phyloP scores from a whole-genome alignment of 495 filamentous ascomycete genomes.

The Tetracladium setigerum region DNA sequence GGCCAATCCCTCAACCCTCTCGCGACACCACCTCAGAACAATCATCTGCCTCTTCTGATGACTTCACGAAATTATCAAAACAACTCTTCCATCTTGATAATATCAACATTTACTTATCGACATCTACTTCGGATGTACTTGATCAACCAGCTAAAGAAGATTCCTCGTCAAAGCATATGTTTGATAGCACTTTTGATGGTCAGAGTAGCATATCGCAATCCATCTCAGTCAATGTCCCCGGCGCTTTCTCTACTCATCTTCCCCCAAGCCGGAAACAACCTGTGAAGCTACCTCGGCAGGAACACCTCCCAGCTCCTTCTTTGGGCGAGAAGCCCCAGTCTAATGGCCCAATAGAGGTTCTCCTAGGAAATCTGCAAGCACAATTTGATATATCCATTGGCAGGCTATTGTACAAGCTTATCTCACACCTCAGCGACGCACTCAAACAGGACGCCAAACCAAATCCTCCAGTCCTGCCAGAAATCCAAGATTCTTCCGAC shows the following conservation, averaged over 20 bases:
- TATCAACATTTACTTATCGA: conserved; percentile 25
- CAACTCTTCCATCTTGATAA: conserved; percentile 26
- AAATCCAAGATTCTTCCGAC: conserved; percentile 14
- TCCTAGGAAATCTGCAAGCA: conserved; percentile 45
- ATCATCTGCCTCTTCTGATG: conserved; percentile 15
- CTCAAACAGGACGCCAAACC: neutral
- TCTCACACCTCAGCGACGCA: conserved; percentile 29
- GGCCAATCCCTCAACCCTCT: conserved; percentile 16
- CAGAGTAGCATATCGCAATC: conserved; percentile 24
- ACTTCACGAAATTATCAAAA: conserved; percentile 21
- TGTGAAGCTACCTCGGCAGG: neutral
- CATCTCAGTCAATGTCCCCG: conserved; percentile 41
- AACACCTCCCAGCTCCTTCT: neutral
- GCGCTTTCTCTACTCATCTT: conserved; percentile 42
- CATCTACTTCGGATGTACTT: neutral
- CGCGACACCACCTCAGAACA: conserved; percentile 19
- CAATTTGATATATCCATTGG: conserved; percentile 64
- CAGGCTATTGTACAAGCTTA: conserved; percentile 55
- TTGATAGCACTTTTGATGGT: conserved; percentile 18
- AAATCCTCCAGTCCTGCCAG: conserved; percentile 4
- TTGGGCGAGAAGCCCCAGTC: neutral
- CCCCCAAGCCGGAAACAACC: conserved; percentile 5
- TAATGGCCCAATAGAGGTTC: conserved; percentile 42
- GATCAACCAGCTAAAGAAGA: neutral
- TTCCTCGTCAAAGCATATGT: neutral